Evolutionary conservation across 169 alveolate genomes (phyloP), one percentile per base, ranked within the genome.

Genomic region (Babesia ovata): DNA sequence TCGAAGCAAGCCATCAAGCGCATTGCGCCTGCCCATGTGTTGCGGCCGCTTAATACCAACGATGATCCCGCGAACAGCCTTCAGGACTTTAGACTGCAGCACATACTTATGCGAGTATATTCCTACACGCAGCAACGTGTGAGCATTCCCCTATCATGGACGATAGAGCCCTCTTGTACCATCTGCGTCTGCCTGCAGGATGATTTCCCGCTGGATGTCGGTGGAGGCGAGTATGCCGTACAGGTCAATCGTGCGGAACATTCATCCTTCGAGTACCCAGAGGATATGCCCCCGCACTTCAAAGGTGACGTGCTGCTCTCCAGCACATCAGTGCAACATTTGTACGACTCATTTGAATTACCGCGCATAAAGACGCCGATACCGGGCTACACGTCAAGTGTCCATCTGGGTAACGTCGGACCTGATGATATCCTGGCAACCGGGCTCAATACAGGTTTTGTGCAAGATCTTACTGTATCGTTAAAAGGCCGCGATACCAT

Each of bases 121-220:
- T 26, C 67, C 26, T 50, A 61, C 56, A 56, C 63, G 24, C 70
- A 26, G 49, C 63, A 66, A 42, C 33, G 72, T 22, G 62, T 61
- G 6, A n/a, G 59, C 19, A 29, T 81, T n/a, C 88, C 88, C 46
- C 44, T 81, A 33, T 49, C 88, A 14, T 81, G 88, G 88, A 81
- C 75, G 9, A 44, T 73, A 11, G 69, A 71, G 61, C 77, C 69
- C 17, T 61, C 67, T 29, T 57, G 66, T 36, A 73, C 84, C 46
- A 81, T 81, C 19, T 60, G 85, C 60, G 79, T 63, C 11, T 73
- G 83, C 29, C 79, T 81, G 67, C 75, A 69, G 45, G 54, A 63
- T 17, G 88, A 81, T 58, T 81, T 81, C 67, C 75, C 70, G 22
- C 22, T 67, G 21, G 60, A 52, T 22, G 52, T 45, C 14, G 54